A percentile compares a stretch with the other conserved stretches of the same genome.
Evolutionary conservation across 139 green algal genomes (phyloP).

Genomic region (Chlamydomonas urium): DNA sequence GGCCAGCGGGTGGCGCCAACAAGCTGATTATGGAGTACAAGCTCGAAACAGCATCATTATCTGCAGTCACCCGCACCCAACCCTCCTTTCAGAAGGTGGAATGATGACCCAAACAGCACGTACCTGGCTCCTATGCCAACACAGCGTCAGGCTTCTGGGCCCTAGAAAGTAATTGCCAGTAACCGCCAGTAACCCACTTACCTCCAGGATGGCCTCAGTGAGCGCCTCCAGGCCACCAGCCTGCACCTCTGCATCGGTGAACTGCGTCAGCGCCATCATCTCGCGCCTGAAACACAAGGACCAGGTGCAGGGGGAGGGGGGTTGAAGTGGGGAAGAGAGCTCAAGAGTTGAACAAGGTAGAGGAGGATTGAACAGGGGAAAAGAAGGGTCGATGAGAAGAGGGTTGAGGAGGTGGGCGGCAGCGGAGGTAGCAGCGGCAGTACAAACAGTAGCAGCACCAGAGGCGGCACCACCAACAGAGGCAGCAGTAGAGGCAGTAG

Average conservation of each 20-base stretch:
- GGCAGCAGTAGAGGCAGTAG: too few relatives aligned
- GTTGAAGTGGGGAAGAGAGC: too few relatives aligned
- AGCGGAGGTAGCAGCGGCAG: too few relatives aligned
- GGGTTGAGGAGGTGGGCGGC: too few relatives aligned
- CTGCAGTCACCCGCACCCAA: background rate
- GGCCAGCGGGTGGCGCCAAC: too few relatives aligned
- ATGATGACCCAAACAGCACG: background rate
- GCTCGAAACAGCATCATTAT: background rate
- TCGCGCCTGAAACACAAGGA: too few relatives aligned
- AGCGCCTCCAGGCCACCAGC: constrained; percentile 17
- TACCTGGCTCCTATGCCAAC: background rate
- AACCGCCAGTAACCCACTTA: background rate
- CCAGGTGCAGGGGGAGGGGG: too few relatives aligned
- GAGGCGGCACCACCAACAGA: too few relatives aligned
- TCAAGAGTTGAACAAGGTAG: too few relatives aligned
- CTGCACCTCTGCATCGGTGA: constrained; percentile 37
- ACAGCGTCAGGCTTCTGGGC: background rate
- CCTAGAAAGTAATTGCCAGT: background rate
- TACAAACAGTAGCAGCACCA: too few relatives aligned
- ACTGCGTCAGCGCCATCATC: constrained; percentile 41
- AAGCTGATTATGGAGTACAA: background rate
- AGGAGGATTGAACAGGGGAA: too few relatives aligned
- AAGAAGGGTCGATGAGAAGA: too few relatives aligned
- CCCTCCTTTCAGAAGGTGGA: background rate
- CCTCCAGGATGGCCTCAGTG: background rate